These are phyloP conservation scores for Ophidiomyces ophidiicola DNA, from an alignment of 2,329 filamentous ascomycete genomes.

Conservation along the genomic window DNA sequence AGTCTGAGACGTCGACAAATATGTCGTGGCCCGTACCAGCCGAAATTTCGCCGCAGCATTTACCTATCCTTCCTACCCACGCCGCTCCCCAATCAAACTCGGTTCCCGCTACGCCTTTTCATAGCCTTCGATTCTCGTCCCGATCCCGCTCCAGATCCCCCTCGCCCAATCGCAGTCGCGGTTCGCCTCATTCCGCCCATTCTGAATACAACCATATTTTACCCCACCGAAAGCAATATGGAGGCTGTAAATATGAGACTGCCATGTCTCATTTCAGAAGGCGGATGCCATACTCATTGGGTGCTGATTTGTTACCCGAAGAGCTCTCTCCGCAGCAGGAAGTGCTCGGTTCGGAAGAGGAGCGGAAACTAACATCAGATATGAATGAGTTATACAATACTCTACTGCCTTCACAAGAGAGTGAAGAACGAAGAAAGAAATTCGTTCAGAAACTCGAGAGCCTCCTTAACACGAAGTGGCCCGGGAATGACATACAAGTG, in stretches of 20 bases:
- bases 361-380: conserved; percentile 62
- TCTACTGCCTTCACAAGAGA: conserved; percentile 69
- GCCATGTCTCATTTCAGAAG: conserved; percentile 67
- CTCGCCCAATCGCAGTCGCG: conserved; percentile 64
- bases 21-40: conserved; percentile 32
- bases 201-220: conserved; percentile 72
- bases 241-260: conserved; percentile 78
- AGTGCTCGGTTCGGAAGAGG: conserved; percentile 58
- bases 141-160: conserved; percentile 55
- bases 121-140: conserved; percentile 58
- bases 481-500: conserved; percentile 76
- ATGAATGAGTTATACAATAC: conserved; percentile 76
- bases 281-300: conserved; percentile 82
- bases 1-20: conserved; percentile 27
- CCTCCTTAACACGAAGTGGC: conserved; percentile 84
- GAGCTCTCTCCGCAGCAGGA: conserved; percentile 57
- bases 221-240: conserved; percentile 53
- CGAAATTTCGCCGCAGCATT: conserved; percentile 25
- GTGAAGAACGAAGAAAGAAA: conserved; percentile 60
- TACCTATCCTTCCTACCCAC: conserved; percentile 38
- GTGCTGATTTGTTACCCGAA: conserved; percentile 64
- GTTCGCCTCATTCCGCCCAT: conserved; percentile 80
- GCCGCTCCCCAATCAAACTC: conserved; percentile 66
- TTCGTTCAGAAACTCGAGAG: conserved; percentile 80
- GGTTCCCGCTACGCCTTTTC: conserved; percentile 84